Conservation (phyloP, 805 yeast genomes). For the Candida gorgasii region DNA sequence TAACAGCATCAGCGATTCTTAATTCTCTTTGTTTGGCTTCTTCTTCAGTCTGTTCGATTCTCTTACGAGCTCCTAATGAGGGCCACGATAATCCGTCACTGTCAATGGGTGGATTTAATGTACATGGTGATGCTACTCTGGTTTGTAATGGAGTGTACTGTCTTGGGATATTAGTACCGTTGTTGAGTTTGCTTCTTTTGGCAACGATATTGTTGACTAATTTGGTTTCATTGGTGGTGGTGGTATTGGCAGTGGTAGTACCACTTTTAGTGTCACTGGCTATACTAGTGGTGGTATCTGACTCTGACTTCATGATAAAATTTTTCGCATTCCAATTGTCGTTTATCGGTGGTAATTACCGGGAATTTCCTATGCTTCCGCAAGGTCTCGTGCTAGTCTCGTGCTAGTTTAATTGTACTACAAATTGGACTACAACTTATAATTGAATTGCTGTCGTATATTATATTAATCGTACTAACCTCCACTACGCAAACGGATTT, state of each 20-base stretch:
- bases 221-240: background rate
- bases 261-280: background rate
- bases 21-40: constrained; percentile 65
- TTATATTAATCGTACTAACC: background rate
- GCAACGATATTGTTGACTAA: background rate
- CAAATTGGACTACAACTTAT: too few species aligned
- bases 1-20: constrained; percentile 84
- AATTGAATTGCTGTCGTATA: constrained; percentile 17
- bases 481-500: constrained; percentile 65
- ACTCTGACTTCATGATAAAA: constrained; percentile 1
- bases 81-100: constrained; percentile 96
- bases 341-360: constrained; percentile 19
- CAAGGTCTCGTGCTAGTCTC: too few species aligned
- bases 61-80: constrained; percentile 73
- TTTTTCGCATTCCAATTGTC: background rate
- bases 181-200: constrained; percentile 22
- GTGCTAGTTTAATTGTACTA: too few species aligned
- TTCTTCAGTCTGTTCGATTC: constrained; percentile 69
- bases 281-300: too few species aligned
- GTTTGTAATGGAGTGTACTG: constrained; percentile 63
- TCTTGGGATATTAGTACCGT: background rate
- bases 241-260: background rate
- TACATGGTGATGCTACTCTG: constrained; percentile 80
- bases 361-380: background rate
- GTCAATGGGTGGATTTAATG: constrained; percentile 82